Percentiles rank a stretch among this genome's conserved stretches.
Conservation (phyloP, 163 green algal species). For the Dunaliella salina region DNA sequence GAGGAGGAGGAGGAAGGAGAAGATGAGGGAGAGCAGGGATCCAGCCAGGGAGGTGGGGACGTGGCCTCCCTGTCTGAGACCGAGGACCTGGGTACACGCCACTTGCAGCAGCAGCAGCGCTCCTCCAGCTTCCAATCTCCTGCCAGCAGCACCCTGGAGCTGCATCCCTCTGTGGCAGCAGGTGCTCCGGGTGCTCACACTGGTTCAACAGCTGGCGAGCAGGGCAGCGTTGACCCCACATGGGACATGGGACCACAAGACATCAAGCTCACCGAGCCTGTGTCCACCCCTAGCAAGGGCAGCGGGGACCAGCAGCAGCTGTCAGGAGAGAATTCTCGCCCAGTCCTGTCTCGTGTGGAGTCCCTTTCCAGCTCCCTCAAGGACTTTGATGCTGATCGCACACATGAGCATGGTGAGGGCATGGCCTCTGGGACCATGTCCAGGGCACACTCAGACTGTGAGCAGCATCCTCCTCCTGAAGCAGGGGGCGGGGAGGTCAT, state of each 20-base stretch:
- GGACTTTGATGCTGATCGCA: conserved; percentile 46
- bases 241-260: conserved; percentile 52
- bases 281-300: conserved; percentile 45
- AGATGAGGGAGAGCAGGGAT: conserved; percentile 14
- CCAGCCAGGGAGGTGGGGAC: neutral
- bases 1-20: too few relatives aligned
- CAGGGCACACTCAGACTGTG: conserved; percentile 26
- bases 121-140: neutral
- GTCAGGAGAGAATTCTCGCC: conserved; percentile 18
- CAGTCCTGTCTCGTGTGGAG: conserved; percentile 50
- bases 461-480: neutral
- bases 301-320: conserved; percentile 12
- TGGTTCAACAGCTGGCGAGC: too few relatives aligned
- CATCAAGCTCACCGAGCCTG: conserved; percentile 53
- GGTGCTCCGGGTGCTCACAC: neutral
- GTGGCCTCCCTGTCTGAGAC: neutral
- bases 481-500: conserved; percentile 18
- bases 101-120: conserved; percentile 3
- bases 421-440: conserved; percentile 12
- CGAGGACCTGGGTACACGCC: neutral
- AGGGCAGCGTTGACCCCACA: conserved; percentile 21
- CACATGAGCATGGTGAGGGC: conserved; percentile 12
- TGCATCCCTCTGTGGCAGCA: neutral
- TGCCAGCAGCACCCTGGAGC: conserved; percentile 2
- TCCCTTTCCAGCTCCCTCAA: conserved; percentile 55